Evolutionary conservation across 1,139 yeast genomes (phyloP).

Genomic region (Hansenula lynferdii): DNA sequence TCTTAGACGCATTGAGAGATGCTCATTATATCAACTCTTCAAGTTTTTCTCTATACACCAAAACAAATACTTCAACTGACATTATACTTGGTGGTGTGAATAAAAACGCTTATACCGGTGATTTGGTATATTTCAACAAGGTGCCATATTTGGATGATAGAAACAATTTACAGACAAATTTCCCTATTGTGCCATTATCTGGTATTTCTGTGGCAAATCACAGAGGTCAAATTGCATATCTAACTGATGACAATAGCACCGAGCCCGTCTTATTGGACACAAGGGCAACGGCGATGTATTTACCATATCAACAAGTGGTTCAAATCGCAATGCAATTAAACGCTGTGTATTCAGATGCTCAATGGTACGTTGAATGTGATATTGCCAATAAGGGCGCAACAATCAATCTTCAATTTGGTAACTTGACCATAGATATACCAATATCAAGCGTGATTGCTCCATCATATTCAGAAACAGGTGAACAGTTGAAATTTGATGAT

Average conservation of each 20-base stretch:
- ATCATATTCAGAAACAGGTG: no score
- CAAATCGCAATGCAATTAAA: conserved; percentile 70
- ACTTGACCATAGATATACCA: conserved; percentile 48
- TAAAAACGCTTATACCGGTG: conserved; percentile 38
- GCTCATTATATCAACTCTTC: conserved; percentile 36
- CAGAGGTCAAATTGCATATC: conserved; percentile 34
- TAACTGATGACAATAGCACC: conserved; percentile 29
- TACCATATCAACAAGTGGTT: conserved; percentile 58
- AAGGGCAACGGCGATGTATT: conserved; percentile 43
- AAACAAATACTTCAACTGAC: conserved; percentile 29
- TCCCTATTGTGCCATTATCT: conserved; percentile 57
- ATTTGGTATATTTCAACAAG: conserved; percentile 42
- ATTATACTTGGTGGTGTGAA: conserved; percentile 61
- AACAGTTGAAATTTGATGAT: conserved; percentile 45
- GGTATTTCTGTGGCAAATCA: conserved; percentile 42
- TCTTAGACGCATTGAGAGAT: conserved; percentile 33
- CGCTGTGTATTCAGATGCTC: conserved; percentile 53
- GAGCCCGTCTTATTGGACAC: conserved; percentile 63
- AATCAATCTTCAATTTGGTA: conserved; percentile 50
- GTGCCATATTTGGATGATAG: conserved; percentile 36
- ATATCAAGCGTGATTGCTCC: conserved; percentile 40
- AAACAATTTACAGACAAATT: conserved; percentile 25
- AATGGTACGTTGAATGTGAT: conserved; percentile 69
- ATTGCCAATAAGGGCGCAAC: conserved; percentile 47
- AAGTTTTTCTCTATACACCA: conserved; percentile 55